phyloP scores from a whole-genome alignment of 1,139 yeast genomes.

The Suhomyces taliae region DNA sequence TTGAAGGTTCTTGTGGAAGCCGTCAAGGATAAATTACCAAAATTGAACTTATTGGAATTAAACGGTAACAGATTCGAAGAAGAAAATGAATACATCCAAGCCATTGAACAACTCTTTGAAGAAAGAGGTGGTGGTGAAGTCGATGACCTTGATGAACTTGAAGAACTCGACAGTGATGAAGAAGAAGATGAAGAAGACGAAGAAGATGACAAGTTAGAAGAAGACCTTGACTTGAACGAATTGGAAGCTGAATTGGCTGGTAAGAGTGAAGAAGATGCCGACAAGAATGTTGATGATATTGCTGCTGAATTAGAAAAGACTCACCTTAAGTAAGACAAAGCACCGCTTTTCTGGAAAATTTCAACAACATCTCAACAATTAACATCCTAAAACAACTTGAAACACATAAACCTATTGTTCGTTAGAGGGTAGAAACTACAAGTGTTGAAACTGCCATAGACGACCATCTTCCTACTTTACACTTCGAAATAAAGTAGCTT shows the following conservation, averaged over 20 bases:
- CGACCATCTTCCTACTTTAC: too few relatives aligned
- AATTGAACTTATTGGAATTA: conserved; percentile 67
- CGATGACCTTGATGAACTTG: conserved; percentile 92
- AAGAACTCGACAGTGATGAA: conserved; percentile 83
- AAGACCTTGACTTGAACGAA: conserved; percentile 53
- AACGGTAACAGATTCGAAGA: conserved; percentile 84
- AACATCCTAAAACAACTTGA: too few relatives aligned
- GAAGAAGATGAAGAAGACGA: conserved; percentile 74
- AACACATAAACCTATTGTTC: too few relatives aligned
- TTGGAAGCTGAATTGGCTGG: conserved; percentile 59
- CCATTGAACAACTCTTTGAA: conserved; percentile 56
- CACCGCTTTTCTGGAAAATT: too few relatives aligned
- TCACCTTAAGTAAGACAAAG: conserved; percentile 29
- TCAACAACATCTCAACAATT: too few relatives aligned
- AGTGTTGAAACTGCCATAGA: too few relatives aligned
- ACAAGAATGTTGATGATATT: conserved; percentile 55
- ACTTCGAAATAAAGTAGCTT: too few relatives aligned
- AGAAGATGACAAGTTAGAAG: conserved; percentile 53
- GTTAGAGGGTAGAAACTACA: too few relatives aligned
- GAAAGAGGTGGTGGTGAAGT: conserved; percentile 77
- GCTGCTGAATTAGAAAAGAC: conserved; percentile 60
- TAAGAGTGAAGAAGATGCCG: conserved; percentile 30
- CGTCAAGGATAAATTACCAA: conserved; percentile 56
- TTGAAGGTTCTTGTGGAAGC: conserved; percentile 57
- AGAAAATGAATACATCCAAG: conserved; percentile 37